These are phyloP conservation scores for Xylaria sp. DNA, from an alignment of 2,329 filamentous ascomycete species.

Conservation along the genomic window DNA sequence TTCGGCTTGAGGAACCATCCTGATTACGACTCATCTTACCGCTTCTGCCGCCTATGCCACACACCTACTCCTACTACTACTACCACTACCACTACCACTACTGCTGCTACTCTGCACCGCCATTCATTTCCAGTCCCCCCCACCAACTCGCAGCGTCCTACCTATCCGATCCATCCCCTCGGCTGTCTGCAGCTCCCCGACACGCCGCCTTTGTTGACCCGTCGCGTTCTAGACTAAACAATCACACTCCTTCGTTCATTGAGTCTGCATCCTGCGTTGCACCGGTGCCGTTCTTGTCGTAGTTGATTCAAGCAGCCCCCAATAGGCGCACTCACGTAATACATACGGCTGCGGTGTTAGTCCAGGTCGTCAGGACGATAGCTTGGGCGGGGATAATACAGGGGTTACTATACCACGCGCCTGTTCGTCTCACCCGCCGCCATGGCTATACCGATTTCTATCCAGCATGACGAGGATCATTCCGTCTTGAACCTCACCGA, in stretches of 20 bases:
- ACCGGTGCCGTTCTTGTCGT: slow-evolving; percentile 8
- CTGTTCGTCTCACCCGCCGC: slow-evolving; percentile 8
- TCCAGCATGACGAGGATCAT: slow-evolving; percentile 30
- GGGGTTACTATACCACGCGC: not conserved
- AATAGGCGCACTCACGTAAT: slow-evolving; percentile 2
- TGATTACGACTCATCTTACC: not conserved
- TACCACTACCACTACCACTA: not conserved
- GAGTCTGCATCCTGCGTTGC: slow-evolving; percentile 5
- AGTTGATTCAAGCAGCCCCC: not conserved
- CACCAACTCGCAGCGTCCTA: slow-evolving; percentile 19
- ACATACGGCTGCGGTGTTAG: slow-evolving; percentile 4
- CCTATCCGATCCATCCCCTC: slow-evolving; percentile 20
- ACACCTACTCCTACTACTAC: not conserved
- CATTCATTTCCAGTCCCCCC: slow-evolving; percentile 12
- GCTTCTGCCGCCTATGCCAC: not conserved
- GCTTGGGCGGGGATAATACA: not conserved
- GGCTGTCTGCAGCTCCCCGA: slow-evolving; percentile 23
- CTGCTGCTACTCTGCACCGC: not conserved
- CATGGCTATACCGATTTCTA: slow-evolving; percentile 30
- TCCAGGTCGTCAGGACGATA: not conserved
- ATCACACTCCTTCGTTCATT: not conserved
- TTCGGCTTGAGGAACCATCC: slow-evolving; percentile 19
- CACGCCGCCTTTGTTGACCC: slow-evolving; percentile 19
- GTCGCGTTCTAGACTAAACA: slow-evolving; percentile 8
- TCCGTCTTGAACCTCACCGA: slow-evolving; percentile 30